Conservation (phyloP, 2,329 filamentous ascomycete species). For the Chrysoporthe puriensis region DNA sequence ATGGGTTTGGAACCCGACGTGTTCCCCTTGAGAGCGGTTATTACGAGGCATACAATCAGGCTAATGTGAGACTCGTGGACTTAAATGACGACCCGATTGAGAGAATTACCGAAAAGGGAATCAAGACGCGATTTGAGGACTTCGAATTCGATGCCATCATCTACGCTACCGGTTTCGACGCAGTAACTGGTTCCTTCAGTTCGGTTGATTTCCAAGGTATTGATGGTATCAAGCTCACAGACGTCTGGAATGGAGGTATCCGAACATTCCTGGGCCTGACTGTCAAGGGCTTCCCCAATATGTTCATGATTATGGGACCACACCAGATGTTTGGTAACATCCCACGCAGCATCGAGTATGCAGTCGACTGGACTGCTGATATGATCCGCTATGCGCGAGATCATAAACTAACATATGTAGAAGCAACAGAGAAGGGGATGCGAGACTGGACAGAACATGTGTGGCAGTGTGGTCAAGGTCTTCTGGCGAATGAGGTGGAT, state of each 20-base stretch:
- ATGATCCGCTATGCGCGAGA: conserved; percentile 40
- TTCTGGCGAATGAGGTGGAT: conserved; percentile 52
- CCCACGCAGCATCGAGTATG: conserved; percentile 46
- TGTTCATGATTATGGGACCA: conserved; percentile 44
- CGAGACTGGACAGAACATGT: conserved; percentile 53
- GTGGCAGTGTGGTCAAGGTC: conserved; percentile 46
- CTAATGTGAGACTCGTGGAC: conserved; percentile 40
- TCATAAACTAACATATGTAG: conserved; percentile 40
- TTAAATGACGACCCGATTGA: conserved; percentile 32
- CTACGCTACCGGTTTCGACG: conserved; percentile 48
- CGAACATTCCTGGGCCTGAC: conserved; percentile 29
- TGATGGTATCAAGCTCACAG: conserved; percentile 6
- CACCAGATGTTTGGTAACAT: conserved; percentile 50
- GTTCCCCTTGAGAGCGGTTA: conserved; percentile 36
- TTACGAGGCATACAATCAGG: conserved; percentile 39
- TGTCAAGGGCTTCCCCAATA: conserved; percentile 40
- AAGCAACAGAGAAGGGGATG: conserved; percentile 45
- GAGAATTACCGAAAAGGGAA: conserved; percentile 32
- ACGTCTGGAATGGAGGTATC: conserved; percentile 24
- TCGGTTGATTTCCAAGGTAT: not conserved
- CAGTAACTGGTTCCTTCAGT: conserved; percentile 40
- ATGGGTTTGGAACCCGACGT: conserved; percentile 41
- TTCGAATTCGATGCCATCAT: conserved; percentile 13
- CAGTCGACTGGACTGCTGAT: conserved; percentile 43
- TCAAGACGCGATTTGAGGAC: conserved; percentile 31